These are phyloP conservation scores for Botrytis pseudocinerea DNA, from an alignment of 2,329 filamentous ascomycete genomes.

Conservation along the genomic window DNA sequence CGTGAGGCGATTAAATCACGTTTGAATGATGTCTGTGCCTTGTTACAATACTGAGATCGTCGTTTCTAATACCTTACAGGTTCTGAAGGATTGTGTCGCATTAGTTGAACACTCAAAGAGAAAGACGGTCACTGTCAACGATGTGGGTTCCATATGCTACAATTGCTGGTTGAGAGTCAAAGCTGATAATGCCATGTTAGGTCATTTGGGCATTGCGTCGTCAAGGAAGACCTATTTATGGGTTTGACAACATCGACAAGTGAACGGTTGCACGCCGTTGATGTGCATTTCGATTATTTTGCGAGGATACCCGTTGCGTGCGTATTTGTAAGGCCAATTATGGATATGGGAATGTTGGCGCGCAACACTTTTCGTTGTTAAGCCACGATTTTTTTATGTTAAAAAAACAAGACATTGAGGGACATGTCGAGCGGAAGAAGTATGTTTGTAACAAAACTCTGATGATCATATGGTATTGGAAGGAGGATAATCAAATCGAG, in stretches of 20 bases:
- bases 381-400: neutral
- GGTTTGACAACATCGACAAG: slow-evolving; percentile 51
- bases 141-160: slow-evolving; percentile 50
- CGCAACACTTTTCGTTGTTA: neutral
- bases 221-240: slow-evolving; percentile 57
- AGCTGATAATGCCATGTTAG: slow-evolving; percentile 42
- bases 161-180: neutral
- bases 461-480: neutral
- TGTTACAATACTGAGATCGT: neutral
- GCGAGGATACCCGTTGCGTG: slow-evolving; percentile 11
- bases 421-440: slow-evolving; percentile 2
- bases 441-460: neutral
- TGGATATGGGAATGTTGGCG: neutral
- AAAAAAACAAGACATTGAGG: neutral
- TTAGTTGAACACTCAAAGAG: slow-evolving; percentile 53
- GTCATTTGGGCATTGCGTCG: slow-evolving; percentile 54
- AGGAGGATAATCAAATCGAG: neutral
- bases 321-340: neutral
- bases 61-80: neutral
- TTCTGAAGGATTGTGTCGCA: slow-evolving; percentile 1
- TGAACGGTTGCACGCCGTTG: neutral
- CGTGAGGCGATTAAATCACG: slow-evolving; percentile 52
- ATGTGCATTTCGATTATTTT: neutral
- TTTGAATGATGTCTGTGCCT: slow-evolving; percentile 48
- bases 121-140: slow-evolving; percentile 63